phyloP scores from a whole-genome alignment of 352 stramenopile species.

The Phytophthora macrochlamydospora region DNA sequence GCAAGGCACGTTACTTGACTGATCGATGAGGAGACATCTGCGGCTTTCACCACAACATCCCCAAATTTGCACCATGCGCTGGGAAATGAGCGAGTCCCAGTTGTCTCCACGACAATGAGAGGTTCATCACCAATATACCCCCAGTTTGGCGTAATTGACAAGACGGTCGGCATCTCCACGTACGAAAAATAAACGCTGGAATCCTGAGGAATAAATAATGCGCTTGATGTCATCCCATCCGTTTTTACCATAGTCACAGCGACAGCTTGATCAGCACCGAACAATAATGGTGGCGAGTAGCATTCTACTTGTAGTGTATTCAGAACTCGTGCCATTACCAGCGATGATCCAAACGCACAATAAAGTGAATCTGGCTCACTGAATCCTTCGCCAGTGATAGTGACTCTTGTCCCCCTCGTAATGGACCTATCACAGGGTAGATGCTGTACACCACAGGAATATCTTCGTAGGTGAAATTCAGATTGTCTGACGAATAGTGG shows the following conservation, averaged over 20 bases:
- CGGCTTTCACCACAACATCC: constrained; percentile 25
- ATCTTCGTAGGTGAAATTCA: constrained; percentile 49
- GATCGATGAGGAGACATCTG: not conserved
- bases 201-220: not conserved
- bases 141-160: constrained; percentile 20
- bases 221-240: constrained; percentile 1
- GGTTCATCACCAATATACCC: constrained; percentile 25
- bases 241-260: constrained; percentile 32
- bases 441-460: constrained; percentile 45
- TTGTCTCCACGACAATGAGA: constrained; percentile 25
- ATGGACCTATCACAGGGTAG: constrained; percentile 45
- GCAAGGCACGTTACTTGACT: constrained; percentile 24
- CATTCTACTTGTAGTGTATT: constrained; percentile 24
- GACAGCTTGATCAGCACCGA: constrained; percentile 21
- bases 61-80: constrained; percentile 50
- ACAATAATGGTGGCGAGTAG: constrained; percentile 27
- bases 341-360: constrained; percentile 43
- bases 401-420: constrained; percentile 47
- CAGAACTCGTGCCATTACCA: constrained; percentile 32
- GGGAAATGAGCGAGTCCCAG: constrained; percentile 8
- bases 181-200: constrained; percentile 45
- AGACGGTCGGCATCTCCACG: constrained; percentile 30
- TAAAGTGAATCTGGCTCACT: constrained; percentile 11
- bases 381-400: constrained; percentile 43
- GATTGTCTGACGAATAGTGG: constrained; percentile 24